Base-by-base conservation (phyloP, 1,284 basidiomycete species). In the Fomitopsis pinicola region DNA sequence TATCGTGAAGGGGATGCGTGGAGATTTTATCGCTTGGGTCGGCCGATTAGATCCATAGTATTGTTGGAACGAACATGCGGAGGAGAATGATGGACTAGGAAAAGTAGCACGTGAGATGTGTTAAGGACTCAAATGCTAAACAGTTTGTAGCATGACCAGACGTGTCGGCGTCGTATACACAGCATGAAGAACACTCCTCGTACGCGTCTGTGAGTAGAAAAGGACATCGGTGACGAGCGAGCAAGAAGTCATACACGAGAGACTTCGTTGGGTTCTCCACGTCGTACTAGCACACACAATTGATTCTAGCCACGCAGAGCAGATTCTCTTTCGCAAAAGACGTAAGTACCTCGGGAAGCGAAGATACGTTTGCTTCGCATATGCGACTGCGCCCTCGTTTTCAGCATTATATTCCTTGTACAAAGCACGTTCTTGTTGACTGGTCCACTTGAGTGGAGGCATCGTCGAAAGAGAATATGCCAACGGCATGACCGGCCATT, bases 61-160 rank as follows among this genome's bases (percentile, higher is more conserved):
- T 64, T 12, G 84, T 80, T 0, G 82, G 81, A 0, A 86, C 72
- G 6, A 92, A 73, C 12, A 83, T 70, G 9, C 72, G 65, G 0
- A 92, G 74, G 14, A 88, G 82, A 84, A 88, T 86, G 55, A 89
- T 82, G 2, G 87, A 88, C 89, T 92, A 62, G 48, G 30, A 5
- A 26, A 50, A 26, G 26, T n/a, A n/a, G n/a, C 8, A 9, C 48
- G 48, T 50, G 28, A 60, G 14, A 28, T 36, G 30, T n/a, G n/a
- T n/a, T n/a, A 33, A 7, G 30, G 30, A 7, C 30, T 7, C 7
- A 42, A 42, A 42, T 12, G 17, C n/a, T n/a, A n/a, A n/a, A n/a
- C n/a, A n/a, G n/a, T n/a, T n/a, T n/a, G n/a, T n/a, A n/a, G 10
- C 40, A 42, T 42, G 40, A 42, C 10, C 10, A 14, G 30, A 33